phyloP scores from a whole-genome alignment of 495 filamentous ascomycete species.

The Diplogelasinospora grovesii region DNA sequence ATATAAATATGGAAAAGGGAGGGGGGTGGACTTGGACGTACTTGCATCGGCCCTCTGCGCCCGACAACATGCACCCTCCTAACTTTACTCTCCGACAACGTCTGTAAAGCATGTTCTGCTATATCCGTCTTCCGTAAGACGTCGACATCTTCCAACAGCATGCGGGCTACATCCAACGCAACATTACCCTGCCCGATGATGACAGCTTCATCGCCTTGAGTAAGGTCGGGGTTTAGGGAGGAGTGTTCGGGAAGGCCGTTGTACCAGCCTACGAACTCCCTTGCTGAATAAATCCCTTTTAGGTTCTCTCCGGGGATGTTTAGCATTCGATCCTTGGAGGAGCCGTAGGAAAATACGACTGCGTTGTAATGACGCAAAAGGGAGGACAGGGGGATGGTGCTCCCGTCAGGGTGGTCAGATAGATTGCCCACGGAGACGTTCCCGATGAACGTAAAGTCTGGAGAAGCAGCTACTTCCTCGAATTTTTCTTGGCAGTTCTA shows the following conservation, averaged over 20 bases:
- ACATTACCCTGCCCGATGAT: slow-evolving; percentile 95
- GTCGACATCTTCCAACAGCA: slow-evolving; percentile 68
- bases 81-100: slow-evolving; percentile 63
- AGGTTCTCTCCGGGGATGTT: slow-evolving; percentile 74
- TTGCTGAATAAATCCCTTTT: slow-evolving; percentile 75
- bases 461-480: slow-evolving; percentile 71
- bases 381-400: slow-evolving; percentile 57
- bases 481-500: slow-evolving; percentile 96
- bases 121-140: slow-evolving; percentile 78
- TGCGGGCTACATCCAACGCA: slow-evolving; percentile 86
- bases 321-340: slow-evolving; percentile 70
- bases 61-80: slow-evolving; percentile 80
- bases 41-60: slow-evolving; percentile 80
- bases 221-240: slow-evolving; percentile 67
- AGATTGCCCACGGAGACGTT: slow-evolving; percentile 72
- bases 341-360: slow-evolving; percentile 88
- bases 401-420: slow-evolving; percentile 31
- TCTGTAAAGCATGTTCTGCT: slow-evolving; percentile 70
- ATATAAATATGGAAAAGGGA: no score
- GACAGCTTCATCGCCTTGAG: slow-evolving; percentile 72
- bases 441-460: slow-evolving; percentile 84
- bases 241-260: slow-evolving; percentile 87
- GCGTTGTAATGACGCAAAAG: slow-evolving; percentile 85
- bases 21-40: slow-evolving; percentile 21
- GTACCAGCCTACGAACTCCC: slow-evolving; percentile 97